Percentiles rank a stretch among this genome's conserved stretches.
phyloP scores from a whole-genome alignment of 306 rosid species.

The Lagenaria siceraria region DNA sequence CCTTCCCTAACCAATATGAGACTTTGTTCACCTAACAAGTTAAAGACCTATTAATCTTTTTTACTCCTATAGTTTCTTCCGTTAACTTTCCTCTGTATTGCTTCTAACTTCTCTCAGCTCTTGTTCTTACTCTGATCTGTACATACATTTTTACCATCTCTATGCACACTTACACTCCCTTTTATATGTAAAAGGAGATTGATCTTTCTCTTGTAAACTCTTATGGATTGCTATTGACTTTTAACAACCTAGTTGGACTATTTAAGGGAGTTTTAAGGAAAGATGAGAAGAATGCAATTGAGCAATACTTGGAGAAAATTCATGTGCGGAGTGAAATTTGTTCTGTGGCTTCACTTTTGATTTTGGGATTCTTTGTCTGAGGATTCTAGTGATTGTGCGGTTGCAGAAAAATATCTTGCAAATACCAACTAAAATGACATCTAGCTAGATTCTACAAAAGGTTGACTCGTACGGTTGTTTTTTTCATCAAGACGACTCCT shows the following conservation, averaged over 20 bases:
- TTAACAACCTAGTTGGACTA: neutral
- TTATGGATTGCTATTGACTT: neutral
- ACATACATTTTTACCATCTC: neutral
- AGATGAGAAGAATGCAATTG: neutral
- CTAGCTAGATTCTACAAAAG: neutral
- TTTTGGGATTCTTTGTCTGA: neutral
- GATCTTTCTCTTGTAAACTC: neutral
- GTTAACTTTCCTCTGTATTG: neutral
- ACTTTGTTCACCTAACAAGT: too few relatives aligned
- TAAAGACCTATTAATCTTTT: neutral
- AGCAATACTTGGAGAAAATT: neutral
- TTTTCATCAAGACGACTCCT: neutral
- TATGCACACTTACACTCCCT: neutral
- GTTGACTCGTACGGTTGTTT: neutral
- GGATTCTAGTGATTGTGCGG: neutral
- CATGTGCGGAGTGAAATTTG: neutral
- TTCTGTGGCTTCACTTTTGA: neutral
- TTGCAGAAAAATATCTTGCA: neutral
- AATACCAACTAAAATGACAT: neutral
- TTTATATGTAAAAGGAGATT: neutral
- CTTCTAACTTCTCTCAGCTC: neutral
- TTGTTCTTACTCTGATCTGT: neutral
- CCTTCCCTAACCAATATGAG: too few relatives aligned
- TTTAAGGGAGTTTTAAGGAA: neutral
- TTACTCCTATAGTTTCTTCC: neutral